Evolutionary conservation across 164 flowering plant species (phyloP).

Genomic region (Annona cherimola): DNA sequence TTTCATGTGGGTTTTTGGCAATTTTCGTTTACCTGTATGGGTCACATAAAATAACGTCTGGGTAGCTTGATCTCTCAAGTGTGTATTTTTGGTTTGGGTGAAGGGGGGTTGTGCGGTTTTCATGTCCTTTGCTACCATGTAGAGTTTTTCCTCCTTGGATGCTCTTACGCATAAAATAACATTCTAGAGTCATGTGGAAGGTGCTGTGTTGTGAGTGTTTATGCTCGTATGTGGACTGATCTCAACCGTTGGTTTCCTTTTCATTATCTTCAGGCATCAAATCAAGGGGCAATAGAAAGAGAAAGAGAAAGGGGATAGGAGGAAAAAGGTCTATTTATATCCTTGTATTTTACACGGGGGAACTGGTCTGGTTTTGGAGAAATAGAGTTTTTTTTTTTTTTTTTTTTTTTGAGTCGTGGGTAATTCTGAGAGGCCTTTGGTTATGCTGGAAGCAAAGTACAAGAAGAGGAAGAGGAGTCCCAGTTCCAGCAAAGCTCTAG

Average conservation of each 20-base stretch:
- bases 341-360: not conserved
- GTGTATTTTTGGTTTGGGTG: not conserved
- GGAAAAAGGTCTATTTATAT: slow-evolving; percentile 1
- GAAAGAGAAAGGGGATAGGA: not conserved
- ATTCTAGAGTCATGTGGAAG: slow-evolving; percentile 17
- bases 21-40: not conserved
- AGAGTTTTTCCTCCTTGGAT: not conserved
- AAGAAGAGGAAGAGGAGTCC: slow-evolving; percentile 23
- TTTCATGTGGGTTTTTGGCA: not conserved
- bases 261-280: slow-evolving; percentile 16
- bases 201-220: not conserved
- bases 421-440: slow-evolving; percentile 13
- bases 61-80: not conserved
- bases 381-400: too few relatives aligned
- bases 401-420: not conserved
- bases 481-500: slow-evolving; percentile 7
- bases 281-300: not conserved
- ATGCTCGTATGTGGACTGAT: not conserved
- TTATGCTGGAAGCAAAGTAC: slow-evolving; percentile 56
- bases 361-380: not conserved
- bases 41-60: slow-evolving; percentile 8
- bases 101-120: not conserved
- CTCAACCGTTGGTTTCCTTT: slow-evolving; percentile 16
- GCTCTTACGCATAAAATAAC: slow-evolving; percentile 55
- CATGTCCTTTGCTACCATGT: not conserved